Conservation (phyloP, 2,329 filamentous ascomycete genomes). For the Ascochyta clinopodiicola region DNA sequence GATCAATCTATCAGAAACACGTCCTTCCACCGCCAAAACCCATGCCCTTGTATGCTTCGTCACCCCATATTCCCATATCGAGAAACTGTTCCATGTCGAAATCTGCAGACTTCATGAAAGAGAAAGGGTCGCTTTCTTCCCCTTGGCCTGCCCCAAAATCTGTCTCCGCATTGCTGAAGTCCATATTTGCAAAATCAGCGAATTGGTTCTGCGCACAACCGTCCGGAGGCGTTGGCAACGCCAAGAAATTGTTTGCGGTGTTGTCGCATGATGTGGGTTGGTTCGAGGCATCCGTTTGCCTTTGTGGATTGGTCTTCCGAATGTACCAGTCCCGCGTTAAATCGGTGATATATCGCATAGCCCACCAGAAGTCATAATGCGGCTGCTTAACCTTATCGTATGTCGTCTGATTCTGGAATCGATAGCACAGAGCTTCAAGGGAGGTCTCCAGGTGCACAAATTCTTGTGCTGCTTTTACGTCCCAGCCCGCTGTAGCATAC, state of each 20-base stretch:
- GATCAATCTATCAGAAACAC: constrained; percentile 1
- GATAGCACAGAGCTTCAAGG: constrained; percentile 43
- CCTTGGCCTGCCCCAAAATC: background rate
- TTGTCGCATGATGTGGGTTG: constrained; percentile 1
- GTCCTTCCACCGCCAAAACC: constrained; percentile 30
- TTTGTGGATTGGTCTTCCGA: constrained; percentile 28
- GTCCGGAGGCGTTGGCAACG: constrained; percentile 10
- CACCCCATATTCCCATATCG: constrained; percentile 43
- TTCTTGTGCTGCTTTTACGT: constrained; percentile 41
- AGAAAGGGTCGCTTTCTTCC: constrained; percentile 25
- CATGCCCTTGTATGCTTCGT: constrained; percentile 37
- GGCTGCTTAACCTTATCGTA: constrained; percentile 33
- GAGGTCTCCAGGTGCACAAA: constrained; percentile 41
- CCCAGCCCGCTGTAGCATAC: constrained; percentile 36
- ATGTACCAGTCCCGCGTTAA: constrained; percentile 40
- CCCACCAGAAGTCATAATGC: constrained; percentile 41
- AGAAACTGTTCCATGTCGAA: constrained; percentile 46
- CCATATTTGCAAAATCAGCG: background rate
- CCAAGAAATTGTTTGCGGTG: background rate
- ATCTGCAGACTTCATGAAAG: constrained; percentile 31
- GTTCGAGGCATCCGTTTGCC: background rate
- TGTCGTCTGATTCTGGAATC: constrained; percentile 39
- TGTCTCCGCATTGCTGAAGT: constrained; percentile 8
- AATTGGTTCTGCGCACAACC: background rate
- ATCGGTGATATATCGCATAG: constrained; percentile 40